These are phyloP conservation scores for Teunomyces panamensis DNA, from an alignment of 805 yeast species.

Conservation along the genomic window DNA sequence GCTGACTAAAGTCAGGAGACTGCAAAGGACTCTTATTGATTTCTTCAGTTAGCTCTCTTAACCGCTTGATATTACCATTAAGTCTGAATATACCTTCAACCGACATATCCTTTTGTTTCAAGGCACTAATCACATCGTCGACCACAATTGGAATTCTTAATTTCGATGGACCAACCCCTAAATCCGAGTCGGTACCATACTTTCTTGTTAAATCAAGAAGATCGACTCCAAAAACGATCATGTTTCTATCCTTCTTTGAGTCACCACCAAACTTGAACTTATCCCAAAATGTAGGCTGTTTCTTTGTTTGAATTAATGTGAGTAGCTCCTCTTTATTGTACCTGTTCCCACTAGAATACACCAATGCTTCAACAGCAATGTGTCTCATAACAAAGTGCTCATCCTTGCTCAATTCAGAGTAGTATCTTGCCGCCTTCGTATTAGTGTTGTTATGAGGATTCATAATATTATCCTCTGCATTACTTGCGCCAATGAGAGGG, in stretches of 20 bases:
- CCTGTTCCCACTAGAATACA: constrained; percentile 24
- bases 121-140: constrained; percentile 80
- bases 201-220: constrained; percentile 64
- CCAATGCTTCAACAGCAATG: constrained; percentile 53
- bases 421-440: constrained; percentile 43
- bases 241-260: constrained; percentile 23
- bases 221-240: constrained; percentile 72
- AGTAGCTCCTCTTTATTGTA: constrained; percentile 36
- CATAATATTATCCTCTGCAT: constrained; percentile 10
- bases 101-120: constrained; percentile 89
- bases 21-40: constrained; percentile 72
- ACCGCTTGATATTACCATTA: constrained; percentile 87
- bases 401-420: constrained; percentile 56
- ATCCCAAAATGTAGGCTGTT: constrained; percentile 51
- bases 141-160: constrained; percentile 80
- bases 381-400: constrained; percentile 62
- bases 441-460: constrained; percentile 4
- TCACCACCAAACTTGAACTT: constrained; percentile 42
- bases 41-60: constrained; percentile 67
- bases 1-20: constrained; percentile 67
- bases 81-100: constrained; percentile 95
- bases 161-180: constrained; percentile 79
- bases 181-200: constrained; percentile 78
- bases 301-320: constrained; percentile 41
- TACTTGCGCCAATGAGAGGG: constrained; percentile 8